A percentile compares a stretch with the other conserved stretches of the same genome.
Evolutionary conservation across 1,139 yeast genomes (phyloP).

Genomic region (Sugiyamaella paludigena): DNA sequence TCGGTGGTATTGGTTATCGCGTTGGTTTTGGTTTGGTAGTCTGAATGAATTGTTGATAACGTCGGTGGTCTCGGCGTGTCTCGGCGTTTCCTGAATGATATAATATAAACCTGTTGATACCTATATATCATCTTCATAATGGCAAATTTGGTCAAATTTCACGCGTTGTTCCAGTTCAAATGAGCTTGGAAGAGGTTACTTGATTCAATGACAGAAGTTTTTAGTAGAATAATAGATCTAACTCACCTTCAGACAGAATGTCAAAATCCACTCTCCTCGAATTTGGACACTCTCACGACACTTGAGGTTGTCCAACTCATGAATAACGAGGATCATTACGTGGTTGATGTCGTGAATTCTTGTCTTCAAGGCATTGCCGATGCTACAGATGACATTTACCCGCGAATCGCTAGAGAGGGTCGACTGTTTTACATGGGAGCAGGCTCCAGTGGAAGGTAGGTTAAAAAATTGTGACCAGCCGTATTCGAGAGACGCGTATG

Average conservation of each 20-base stretch:
- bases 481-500: no score
- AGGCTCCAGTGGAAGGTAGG: slow-evolving; percentile 33
- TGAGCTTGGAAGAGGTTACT: no score
- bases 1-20: slow-evolving; percentile 4
- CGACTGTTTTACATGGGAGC: slow-evolving; percentile 35
- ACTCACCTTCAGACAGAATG: slow-evolving; percentile 29
- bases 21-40: not conserved
- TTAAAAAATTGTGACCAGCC: no score
- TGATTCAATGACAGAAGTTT: no score
- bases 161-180: no score
- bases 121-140: no score
- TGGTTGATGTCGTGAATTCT: slow-evolving; percentile 24
- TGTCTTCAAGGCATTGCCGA: slow-evolving; percentile 26
- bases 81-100: no score
- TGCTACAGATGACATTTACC: slow-evolving; percentile 32
- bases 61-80: no score
- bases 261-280: slow-evolving; percentile 24
- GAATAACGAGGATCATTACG: slow-evolving; percentile 29
- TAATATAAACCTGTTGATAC: no score
- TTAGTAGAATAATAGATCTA: slow-evolving; percentile 16
- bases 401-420: slow-evolving; percentile 30
- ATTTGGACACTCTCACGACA: slow-evolving; percentile 26
- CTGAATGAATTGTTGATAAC: not conserved
- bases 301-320: slow-evolving; percentile 27
- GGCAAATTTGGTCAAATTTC: no score